phyloP scores from a whole-genome alignment of 2,329 filamentous ascomycete genomes.

The Cladosporium sphaerospermum region DNA sequence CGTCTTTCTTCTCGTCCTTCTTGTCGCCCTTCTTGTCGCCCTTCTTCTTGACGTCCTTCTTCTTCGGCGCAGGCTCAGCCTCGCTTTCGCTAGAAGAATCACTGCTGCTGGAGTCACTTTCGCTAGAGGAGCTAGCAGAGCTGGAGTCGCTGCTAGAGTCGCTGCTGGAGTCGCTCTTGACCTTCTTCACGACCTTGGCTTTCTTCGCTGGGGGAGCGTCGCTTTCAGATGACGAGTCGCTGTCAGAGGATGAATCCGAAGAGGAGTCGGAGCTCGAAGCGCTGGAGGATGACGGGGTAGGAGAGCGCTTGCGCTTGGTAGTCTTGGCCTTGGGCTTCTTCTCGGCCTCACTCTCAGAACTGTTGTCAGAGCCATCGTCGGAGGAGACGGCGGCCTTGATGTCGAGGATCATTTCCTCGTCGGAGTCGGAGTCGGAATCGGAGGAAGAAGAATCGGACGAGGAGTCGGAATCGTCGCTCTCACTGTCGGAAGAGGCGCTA shows the following conservation, averaged over 20 bases:
- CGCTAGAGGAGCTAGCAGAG: slow-evolving; percentile 30
- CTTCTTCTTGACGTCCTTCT: slow-evolving; percentile 16
- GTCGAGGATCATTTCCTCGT: slow-evolving; percentile 7
- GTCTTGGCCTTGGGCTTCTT: slow-evolving; percentile 5
- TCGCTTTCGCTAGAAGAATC: slow-evolving; percentile 16
- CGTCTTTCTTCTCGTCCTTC: slow-evolving; percentile 13
- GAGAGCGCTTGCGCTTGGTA: slow-evolving; percentile 15
- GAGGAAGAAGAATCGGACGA: slow-evolving; percentile 7
- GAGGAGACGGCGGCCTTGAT: not conserved
- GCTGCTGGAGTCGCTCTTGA: slow-evolving; percentile 12
- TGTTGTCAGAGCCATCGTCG: slow-evolving; percentile 15
- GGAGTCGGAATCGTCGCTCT: slow-evolving; percentile 3
- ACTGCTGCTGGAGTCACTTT: slow-evolving; percentile 18
- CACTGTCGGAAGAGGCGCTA: slow-evolving; percentile 10
- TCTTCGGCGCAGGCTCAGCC: slow-evolving; percentile 12
- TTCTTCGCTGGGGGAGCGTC: slow-evolving; percentile 28
- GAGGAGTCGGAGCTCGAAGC: slow-evolving; percentile 16
- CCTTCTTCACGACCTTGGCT: slow-evolving; percentile 18
- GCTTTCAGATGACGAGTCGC: slow-evolving; percentile 18
- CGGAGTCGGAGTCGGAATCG: slow-evolving; percentile 18
- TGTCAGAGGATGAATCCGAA: slow-evolving; percentile 12
- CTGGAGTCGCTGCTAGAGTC: slow-evolving; percentile 32
- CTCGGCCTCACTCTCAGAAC: slow-evolving; percentile 9
- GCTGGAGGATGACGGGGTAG: slow-evolving; percentile 3
- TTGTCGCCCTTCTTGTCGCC: slow-evolving; percentile 1